Conservation (phyloP, 371 early-diverging fungal species). For the Mucor circinelloides region DNA sequence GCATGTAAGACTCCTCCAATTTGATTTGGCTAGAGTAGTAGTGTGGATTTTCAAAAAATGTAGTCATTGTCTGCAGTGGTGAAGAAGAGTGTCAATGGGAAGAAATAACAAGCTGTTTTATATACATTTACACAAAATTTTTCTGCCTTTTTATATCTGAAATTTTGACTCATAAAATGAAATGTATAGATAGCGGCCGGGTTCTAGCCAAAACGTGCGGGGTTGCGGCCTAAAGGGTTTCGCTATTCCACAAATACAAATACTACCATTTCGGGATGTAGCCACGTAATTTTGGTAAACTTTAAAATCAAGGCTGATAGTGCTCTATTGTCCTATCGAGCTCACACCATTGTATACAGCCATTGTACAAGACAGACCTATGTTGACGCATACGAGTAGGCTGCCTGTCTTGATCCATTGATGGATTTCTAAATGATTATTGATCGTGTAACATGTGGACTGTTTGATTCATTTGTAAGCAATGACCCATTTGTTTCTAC, state of each 20-base stretch:
- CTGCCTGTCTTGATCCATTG: background rate
- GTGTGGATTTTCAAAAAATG: conserved; percentile 8
- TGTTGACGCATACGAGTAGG: background rate
- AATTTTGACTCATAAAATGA: background rate
- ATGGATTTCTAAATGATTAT: background rate
- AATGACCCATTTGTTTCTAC: background rate
- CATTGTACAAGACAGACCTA: background rate
- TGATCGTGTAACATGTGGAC: conserved; percentile 5
- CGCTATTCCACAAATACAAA: background rate
- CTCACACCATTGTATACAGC: background rate
- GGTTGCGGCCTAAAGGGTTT: background rate
- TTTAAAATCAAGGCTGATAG: background rate
- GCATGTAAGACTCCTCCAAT: background rate
- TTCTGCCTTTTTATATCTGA: background rate
- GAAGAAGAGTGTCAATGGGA: background rate
- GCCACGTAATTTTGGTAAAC: background rate
- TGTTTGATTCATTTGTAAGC: conserved; percentile 4
- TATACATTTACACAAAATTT: background rate
- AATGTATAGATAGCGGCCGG: background rate
- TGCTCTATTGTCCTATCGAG: background rate
- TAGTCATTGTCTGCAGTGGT: background rate
- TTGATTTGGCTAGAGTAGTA: background rate
- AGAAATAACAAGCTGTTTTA: background rate
- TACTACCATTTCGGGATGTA: background rate
- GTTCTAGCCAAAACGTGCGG: conserved; percentile 10